phyloP scores from a whole-genome alignment of 805 yeast species.

The Metschnikowia peoriensis region DNA sequence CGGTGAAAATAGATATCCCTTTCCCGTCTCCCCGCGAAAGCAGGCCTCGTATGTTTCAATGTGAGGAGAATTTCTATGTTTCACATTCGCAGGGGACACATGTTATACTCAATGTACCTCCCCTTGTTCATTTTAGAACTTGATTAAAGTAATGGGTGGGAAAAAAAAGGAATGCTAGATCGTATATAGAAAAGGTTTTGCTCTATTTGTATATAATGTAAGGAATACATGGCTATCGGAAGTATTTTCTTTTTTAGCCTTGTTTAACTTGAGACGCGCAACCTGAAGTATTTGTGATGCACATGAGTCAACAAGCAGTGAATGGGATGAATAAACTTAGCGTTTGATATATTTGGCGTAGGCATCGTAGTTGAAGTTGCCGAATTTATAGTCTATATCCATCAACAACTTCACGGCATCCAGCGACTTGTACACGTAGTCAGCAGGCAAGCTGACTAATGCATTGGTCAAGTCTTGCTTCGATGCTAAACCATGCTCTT shows the following conservation, averaged over 20 bases:
- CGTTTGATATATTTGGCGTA: conserved; percentile 39
- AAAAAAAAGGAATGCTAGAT: no score
- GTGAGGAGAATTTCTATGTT: not conserved
- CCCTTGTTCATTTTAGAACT: not conserved
- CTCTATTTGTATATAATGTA: not conserved
- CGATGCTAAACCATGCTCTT: conserved; percentile 27
- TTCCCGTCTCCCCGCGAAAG: conserved; percentile 2
- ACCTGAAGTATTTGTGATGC: no score
- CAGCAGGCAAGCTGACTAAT: conserved; percentile 42
- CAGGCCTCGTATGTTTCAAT: conserved; percentile 6
- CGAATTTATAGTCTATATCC: conserved; percentile 61
- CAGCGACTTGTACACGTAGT: conserved; percentile 54
- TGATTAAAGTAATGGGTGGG: no score
- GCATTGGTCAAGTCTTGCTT: conserved; percentile 32
- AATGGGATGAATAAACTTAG: not conserved
- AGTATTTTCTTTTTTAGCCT: not conserved
- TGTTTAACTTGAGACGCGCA: no score
- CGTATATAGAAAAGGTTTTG: not conserved
- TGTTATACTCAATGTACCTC: not conserved
- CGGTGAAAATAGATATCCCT: not conserved
- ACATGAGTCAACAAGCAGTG: not conserved
- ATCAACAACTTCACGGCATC: conserved; percentile 60
- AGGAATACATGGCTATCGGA: no score
- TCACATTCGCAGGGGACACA: not conserved
- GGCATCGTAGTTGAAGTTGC: conserved; percentile 50